Base-by-base conservation (phyloP, 768 basidiomycete species). In the Suillus weaverae region DNA sequence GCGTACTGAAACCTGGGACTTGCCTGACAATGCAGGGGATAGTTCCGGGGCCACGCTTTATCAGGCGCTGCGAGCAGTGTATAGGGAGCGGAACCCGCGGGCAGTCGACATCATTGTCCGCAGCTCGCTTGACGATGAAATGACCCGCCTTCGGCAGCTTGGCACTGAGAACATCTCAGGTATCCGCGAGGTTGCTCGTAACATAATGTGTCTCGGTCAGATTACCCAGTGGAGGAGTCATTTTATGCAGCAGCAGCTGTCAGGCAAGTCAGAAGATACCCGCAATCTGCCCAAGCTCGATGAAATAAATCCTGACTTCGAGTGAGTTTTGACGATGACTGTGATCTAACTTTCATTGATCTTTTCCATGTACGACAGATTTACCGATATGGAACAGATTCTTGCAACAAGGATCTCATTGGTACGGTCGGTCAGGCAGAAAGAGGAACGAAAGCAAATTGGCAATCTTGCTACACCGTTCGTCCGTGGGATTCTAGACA, bases 1-100 rank as follows among this genome's bases (percentile, higher is more conserved):
- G 97, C 84, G 96, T 54, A 97, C 95, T 0, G 93, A 91, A 66
- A 90, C 89, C 1, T 99, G 97, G 97, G 96, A 99, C 76, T 79
- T 99, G 32, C 96, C 96, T 1, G 86, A 91, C 57, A 80, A 81
- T 0, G 67, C 77, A 11, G 76, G 80, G 61, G 77, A 78, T 30
- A 79, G 79, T 33, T 74, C 86, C 10, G 86, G 85, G 30, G 81
- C 84, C 16, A 78, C 88, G 2, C 78, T 98, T 5, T 99, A 97
- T 75, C 81, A 84, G 38, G 88, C 92, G 4, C 80, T 99, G 39
- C 86, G 91, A 48, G 88, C 94, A 0, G 78, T 94, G n/a, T 87
- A 96, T 68, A 85, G 92, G 5, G 93, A 94, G 71, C 84, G 92
- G 46, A 86, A 90, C 70, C 71, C 77, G 0, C 71, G 71, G 1